Conservation (phyloP, 805 yeast species). For the Metschnikowia chrysomelidarum region DNA sequence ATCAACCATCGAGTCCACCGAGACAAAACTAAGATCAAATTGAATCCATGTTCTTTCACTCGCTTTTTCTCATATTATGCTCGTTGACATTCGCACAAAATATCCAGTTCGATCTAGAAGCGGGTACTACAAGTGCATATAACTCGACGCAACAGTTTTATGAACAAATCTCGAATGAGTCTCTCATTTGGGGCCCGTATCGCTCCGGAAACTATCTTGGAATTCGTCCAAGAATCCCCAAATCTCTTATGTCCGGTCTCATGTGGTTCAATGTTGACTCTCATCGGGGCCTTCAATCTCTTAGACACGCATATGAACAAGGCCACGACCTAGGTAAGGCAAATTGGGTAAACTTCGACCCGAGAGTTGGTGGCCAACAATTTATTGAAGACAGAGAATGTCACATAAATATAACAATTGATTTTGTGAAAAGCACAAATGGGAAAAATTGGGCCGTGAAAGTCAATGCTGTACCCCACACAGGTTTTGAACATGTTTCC, state of each 20-base stretch:
- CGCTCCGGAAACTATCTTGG: conserved; percentile 86
- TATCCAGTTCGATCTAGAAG: conserved; percentile 16
- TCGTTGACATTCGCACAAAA: conserved; percentile 2
- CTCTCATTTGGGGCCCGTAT: conserved; percentile 84
- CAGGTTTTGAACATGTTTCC: conserved; percentile 45
- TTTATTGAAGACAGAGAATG: conserved; percentile 64
- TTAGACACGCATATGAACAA: conserved; percentile 77
- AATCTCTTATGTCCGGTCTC: conserved; percentile 71
- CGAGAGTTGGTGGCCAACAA: conserved; percentile 84
- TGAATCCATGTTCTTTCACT: too few species aligned
- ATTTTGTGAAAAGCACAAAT: conserved; percentile 69
- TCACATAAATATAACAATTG: conserved; percentile 61
- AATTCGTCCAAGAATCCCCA: conserved; percentile 76
- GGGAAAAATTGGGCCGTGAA: conserved; percentile 81
- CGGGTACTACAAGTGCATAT: conserved; percentile 6
- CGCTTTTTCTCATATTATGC: neutral
- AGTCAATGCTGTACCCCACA: conserved; percentile 62
- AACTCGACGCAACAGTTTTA: conserved; percentile 13
- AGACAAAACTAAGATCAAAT: too few species aligned
- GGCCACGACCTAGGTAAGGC: conserved; percentile 67
- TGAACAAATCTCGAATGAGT: conserved; percentile 19
- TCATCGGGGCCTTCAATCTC: conserved; percentile 48
- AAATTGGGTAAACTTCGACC: conserved; percentile 87
- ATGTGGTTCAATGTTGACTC: conserved; percentile 81
- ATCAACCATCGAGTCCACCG: too few species aligned